Evolutionary conservation across 495 filamentous ascomycete genomes (phyloP).

Genomic region (Penicillium turbatum): DNA sequence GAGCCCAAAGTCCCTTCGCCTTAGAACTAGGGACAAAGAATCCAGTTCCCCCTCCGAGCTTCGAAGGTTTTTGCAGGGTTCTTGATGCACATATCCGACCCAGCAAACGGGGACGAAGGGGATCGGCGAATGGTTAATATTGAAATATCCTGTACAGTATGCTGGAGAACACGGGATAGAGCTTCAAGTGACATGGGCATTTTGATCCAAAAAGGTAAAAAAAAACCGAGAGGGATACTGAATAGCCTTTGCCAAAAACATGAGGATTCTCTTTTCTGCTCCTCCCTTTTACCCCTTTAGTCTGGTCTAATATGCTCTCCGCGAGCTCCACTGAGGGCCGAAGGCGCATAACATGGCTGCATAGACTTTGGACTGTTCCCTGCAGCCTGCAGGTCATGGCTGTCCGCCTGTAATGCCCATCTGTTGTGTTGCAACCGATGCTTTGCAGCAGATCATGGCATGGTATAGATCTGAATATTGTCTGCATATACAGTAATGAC

Average conservation of each 20-base stretch:
- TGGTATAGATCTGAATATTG: not conserved
- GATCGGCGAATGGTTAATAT: slow-evolving; percentile 6
- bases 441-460: slow-evolving; percentile 12
- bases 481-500: not conserved
- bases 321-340: slow-evolving; percentile 11
- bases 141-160: slow-evolving; percentile 4
- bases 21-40: slow-evolving; percentile 1
- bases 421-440: not conserved
- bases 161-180: not conserved
- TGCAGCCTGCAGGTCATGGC: slow-evolving; percentile 22
- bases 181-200: not conserved
- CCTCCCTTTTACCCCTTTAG: slow-evolving; percentile 23
- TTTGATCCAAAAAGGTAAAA: slow-evolving; percentile 3
- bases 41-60: not conserved
- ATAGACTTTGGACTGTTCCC: slow-evolving; percentile 18
- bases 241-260: not conserved
- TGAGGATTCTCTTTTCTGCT: slow-evolving; percentile 12
- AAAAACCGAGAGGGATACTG: slow-evolving; percentile 13
- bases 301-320: not conserved
- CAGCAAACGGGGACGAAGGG: slow-evolving; percentile 11
- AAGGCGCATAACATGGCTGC: slow-evolving; percentile 13
- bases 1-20: not conserved
- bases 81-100: slow-evolving; percentile 13
- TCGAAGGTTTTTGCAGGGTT: slow-evolving; percentile 9
- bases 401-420: slow-evolving; percentile 11